These are phyloP conservation scores for Albizia julibrissin DNA, from an alignment of 306 rosid genomes.

Conservation along the genomic window DNA sequence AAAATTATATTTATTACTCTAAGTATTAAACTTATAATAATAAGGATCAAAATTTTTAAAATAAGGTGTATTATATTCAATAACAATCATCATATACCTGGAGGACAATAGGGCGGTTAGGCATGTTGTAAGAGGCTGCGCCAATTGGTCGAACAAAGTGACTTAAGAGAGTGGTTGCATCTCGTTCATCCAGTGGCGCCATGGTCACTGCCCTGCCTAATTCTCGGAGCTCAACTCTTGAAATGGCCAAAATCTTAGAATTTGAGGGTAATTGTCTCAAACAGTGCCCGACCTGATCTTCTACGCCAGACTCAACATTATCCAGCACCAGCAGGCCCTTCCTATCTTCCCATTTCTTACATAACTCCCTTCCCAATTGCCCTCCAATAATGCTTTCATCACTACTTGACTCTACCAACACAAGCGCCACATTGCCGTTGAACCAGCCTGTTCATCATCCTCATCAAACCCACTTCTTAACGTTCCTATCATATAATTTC, in stretches of 20 bases:
- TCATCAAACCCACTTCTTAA: too few relatives aligned
- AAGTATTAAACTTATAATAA: too few relatives aligned
- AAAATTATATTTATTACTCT: too few relatives aligned
- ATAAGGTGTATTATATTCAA: too few relatives aligned
- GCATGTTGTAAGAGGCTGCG: not conserved
- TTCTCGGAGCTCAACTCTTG: slow-evolving; percentile 26
- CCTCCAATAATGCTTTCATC: not conserved
- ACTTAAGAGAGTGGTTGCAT: slow-evolving; percentile 39
- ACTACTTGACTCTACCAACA: too few relatives aligned
- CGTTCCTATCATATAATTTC: too few relatives aligned
- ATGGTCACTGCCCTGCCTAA: slow-evolving; percentile 25
- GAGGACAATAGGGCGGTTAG: not conserved
- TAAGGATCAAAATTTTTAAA: too few relatives aligned
- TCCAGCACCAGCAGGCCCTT: slow-evolving; percentile 43
- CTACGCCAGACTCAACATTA: slow-evolving; percentile 36
- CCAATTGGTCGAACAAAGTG: slow-evolving; percentile 29
- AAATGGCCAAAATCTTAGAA: not conserved
- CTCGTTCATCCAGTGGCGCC: not conserved
- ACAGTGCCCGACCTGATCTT: slow-evolving; percentile 32
- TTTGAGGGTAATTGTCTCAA: slow-evolving; percentile 19
- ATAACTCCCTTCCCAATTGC: not conserved
- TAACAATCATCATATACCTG: too few relatives aligned
- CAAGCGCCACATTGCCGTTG: not conserved
- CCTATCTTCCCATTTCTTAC: not conserved
- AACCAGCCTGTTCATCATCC: not conserved